Evolutionary conservation across 2,329 filamentous ascomycete genomes (phyloP), one percentile per base, ranked within the genome.

Genomic region (Colletotrichum orbiculare): DNA sequence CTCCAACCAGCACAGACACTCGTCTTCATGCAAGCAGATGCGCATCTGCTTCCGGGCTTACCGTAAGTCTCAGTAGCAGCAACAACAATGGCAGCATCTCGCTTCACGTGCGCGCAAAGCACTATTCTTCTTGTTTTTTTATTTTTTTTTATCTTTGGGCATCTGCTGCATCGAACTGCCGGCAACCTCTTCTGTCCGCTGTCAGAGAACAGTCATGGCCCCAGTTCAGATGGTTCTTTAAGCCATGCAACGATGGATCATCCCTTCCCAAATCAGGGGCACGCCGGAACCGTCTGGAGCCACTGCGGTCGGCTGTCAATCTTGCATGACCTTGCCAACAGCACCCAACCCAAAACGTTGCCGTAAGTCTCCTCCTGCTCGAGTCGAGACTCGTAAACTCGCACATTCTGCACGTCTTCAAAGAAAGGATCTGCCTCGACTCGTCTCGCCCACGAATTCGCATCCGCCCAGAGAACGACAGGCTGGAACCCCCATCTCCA

Each of bases 271-370:
- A 13, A 37, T 43, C 43, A 35, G 47, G 41, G 47, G 41, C 12
- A 35, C 39, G 25, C 53, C 58, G 53, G 59, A 53, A 65, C 52
- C 47, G 41, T 58, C 41, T 37, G 15, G 13, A 57, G 58, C 63
- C 53, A 59, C 53, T 48, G 53, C 52, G 52, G 50, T 37, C 37
- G 53, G 63, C 53, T 53, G 52, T 63, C 63, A 63, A 43, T 62
- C 50, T 50, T 65, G 58, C 62, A 65, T 61, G 57, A 65, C 45
- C 33, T 49, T 43, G 33, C 48, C 38, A 54, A 34, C 34, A 13
- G 12, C 46, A 38, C 17, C 42, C 42, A 50, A 49, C 39, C 25
- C 37, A 35, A 38, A 38, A 12, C 49, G 39, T 48, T 37, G 50
- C 41, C 41, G 49, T 34, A 12, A 38, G 25, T 33, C 33, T 49